Evolutionary conservation across 345 rosid genomes (phyloP).

Genomic region (Clausena lansium): DNA sequence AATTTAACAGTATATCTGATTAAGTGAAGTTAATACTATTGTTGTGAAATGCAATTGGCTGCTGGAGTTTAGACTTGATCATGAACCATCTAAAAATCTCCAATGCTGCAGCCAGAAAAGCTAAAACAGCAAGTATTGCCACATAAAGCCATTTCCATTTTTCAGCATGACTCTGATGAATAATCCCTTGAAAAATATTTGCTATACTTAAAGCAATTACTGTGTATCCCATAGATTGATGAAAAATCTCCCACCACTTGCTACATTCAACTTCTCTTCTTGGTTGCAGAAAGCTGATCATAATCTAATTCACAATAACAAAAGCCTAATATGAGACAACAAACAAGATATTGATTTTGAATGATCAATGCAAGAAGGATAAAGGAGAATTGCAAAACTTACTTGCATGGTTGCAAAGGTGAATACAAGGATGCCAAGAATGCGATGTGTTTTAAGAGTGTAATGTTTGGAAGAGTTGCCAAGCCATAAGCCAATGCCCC

Average conservation of each 20-base stretch:
- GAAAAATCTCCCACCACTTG: slow-evolving; percentile 34
- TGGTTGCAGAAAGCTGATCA: slow-evolving; percentile 22
- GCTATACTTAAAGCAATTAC: slow-evolving; percentile 25
- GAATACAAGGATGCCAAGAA: slow-evolving; percentile 36
- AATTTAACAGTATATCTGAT: background rate
- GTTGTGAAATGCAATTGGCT: slow-evolving; percentile 8
- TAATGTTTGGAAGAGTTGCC: slow-evolving; percentile 25
- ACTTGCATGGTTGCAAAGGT: slow-evolving; percentile 39
- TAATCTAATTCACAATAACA: slow-evolving; percentile 17
- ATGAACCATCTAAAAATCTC: slow-evolving; percentile 33
- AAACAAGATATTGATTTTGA: no score
- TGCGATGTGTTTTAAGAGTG: slow-evolving; percentile 26
- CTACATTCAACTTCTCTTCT: slow-evolving; percentile 23
- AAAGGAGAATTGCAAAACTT: background rate
- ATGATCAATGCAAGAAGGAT: background rate
- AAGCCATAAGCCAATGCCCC: slow-evolving; percentile 41
- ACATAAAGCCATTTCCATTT: slow-evolving; percentile 42
- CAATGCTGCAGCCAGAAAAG: slow-evolving; percentile 17
- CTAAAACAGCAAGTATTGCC: slow-evolving; percentile 29
- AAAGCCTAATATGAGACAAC: no score
- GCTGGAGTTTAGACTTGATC: slow-evolving; percentile 20
- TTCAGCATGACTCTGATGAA: slow-evolving; percentile 20
- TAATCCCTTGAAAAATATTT: slow-evolving; percentile 26
- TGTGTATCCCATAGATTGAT: slow-evolving; percentile 27
- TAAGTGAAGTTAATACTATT: slow-evolving; percentile 2